These are phyloP conservation scores for Aquilaria sinensis DNA, from an alignment of 345 rosid genomes.

Conservation along the genomic window DNA sequence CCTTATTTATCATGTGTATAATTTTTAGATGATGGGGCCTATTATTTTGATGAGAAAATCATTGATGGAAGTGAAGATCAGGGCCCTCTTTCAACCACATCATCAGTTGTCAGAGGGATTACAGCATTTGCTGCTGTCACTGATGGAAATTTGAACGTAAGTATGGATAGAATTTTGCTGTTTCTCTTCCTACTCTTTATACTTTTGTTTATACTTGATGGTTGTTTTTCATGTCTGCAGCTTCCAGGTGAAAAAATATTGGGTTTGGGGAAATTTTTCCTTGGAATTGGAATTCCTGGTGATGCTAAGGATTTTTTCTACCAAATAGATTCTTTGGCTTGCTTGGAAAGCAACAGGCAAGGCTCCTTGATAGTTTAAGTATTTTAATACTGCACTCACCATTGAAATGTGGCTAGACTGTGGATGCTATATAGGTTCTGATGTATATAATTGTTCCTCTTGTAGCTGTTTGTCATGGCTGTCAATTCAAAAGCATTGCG, in stretches of 20 bases:
- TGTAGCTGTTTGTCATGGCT: too few relatives aligned
- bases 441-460: too few relatives aligned
- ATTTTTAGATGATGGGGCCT: slow-evolving; percentile 71
- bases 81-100: slow-evolving; percentile 73
- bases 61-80: slow-evolving; percentile 37
- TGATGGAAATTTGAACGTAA: slow-evolving; percentile 51
- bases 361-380: slow-evolving; percentile 15
- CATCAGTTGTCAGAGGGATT: slow-evolving; percentile 83
- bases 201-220: not conserved
- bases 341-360: slow-evolving; percentile 77
- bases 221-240: slow-evolving; percentile 43
- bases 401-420: too few relatives aligned
- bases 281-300: slow-evolving; percentile 84
- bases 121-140: slow-evolving; percentile 59
- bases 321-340: slow-evolving; percentile 81
- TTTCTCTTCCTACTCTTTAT: slow-evolving; percentile 6
- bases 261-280: slow-evolving; percentile 87
- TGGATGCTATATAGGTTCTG: too few relatives aligned
- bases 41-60: slow-evolving; percentile 73
- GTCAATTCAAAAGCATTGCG: too few relatives aligned
- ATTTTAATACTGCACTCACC: not conserved
- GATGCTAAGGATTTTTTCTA: slow-evolving; percentile 77
- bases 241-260: slow-evolving; percentile 67
- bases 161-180: slow-evolving; percentile 18
- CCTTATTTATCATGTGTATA: slow-evolving; percentile 3